phyloP scores from a whole-genome alignment of 2,329 filamentous ascomycete species.

The Cercospora zeina region DNA sequence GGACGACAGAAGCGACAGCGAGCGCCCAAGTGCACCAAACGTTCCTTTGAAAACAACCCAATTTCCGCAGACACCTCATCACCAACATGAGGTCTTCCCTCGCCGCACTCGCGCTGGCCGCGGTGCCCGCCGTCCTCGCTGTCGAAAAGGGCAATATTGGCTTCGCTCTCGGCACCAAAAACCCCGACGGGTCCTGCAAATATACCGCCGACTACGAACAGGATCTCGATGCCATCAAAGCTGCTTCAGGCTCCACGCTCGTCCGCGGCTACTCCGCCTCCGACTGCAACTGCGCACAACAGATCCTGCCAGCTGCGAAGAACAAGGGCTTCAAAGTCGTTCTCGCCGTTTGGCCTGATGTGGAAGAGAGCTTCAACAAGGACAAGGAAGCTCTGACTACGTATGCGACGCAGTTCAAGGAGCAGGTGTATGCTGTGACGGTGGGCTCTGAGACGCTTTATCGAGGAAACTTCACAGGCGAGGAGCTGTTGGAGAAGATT shows the following conservation, averaged over 20 bases:
- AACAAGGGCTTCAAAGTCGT: slow-evolving; percentile 65
- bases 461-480: slow-evolving; percentile 65
- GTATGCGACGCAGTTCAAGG: slow-evolving; percentile 53
- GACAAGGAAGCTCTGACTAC: slow-evolving; percentile 61
- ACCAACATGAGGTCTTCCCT: slow-evolving; percentile 34
- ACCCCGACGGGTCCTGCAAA: slow-evolving; percentile 63
- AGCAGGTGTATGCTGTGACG: slow-evolving; percentile 66
- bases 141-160: slow-evolving; percentile 56
- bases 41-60: background rate
- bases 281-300: slow-evolving; percentile 64
- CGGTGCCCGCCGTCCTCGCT: slow-evolving; percentile 32
- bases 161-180: slow-evolving; percentile 67
- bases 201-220: slow-evolving; percentile 60
- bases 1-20: slow-evolving; percentile 9
- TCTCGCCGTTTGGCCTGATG: slow-evolving; percentile 70
- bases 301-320: slow-evolving; percentile 66
- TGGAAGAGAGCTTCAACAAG: slow-evolving; percentile 60
- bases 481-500: slow-evolving; percentile 62
- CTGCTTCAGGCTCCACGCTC: slow-evolving; percentile 53
- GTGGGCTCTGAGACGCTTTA: slow-evolving; percentile 72
- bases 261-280: slow-evolving; percentile 68
- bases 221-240: slow-evolving; percentile 64
- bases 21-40: slow-evolving; percentile 5
- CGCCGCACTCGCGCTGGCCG: slow-evolving; percentile 33
- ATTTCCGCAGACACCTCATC: slow-evolving; percentile 8